A percentile compares a stretch with the other conserved stretches of the same genome.
Evolutionary conservation across 257 asterid genomes (phyloP).

Genomic region (Nicotiana knightiana): DNA sequence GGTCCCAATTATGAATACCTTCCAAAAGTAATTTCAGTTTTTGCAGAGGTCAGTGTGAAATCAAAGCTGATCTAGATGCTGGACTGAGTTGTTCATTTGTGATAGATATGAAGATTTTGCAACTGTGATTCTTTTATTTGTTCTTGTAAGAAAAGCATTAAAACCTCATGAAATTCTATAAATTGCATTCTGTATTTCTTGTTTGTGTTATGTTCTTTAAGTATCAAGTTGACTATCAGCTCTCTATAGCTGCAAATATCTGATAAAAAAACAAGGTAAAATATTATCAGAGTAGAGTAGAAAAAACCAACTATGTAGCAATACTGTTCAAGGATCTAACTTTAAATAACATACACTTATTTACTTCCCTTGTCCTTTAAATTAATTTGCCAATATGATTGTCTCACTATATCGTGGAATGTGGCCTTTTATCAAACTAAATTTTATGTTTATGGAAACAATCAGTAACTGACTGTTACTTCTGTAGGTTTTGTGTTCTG

Average conservation of each 20-base stretch:
- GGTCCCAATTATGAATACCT: constrained; percentile 9
- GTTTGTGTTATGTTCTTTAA: too few species aligned
- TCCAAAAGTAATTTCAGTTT: background rate
- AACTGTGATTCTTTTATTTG: background rate
- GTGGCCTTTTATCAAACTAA: background rate
- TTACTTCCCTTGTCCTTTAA: background rate
- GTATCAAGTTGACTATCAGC: background rate
- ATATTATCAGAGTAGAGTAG: too few species aligned
- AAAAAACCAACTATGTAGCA: background rate
- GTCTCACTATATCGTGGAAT: background rate
- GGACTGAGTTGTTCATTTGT: background rate
- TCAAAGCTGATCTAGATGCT: background rate
- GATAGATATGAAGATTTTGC: background rate
- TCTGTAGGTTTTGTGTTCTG: background rate
- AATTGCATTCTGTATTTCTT: background rate
- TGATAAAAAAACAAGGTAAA: too few species aligned
- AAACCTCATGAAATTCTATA: background rate
- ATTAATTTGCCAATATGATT: background rate
- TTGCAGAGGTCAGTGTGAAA: background rate
- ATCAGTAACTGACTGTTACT: background rate
- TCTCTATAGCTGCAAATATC: background rate
- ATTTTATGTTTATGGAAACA: background rate
- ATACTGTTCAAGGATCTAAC: background rate
- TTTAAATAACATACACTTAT: background rate
- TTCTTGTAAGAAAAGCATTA: background rate